Base-by-base conservation (phyloP, 2,329 filamentous ascomycete species). In the Colletotrichum siamense region DNA sequence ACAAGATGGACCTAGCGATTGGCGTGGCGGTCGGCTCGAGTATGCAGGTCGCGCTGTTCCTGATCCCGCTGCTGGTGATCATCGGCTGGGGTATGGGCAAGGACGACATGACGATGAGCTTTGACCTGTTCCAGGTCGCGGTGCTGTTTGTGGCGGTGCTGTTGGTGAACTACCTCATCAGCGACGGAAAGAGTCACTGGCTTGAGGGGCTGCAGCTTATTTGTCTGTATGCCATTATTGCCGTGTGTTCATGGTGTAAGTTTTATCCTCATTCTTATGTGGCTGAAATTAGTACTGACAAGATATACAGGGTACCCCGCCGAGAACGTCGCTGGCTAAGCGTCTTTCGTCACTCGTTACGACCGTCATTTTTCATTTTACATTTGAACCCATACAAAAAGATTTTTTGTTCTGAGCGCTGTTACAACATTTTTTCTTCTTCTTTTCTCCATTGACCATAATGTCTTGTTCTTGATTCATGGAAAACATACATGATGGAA, bases 71-170 rank as follows among this genome's bases (percentile, higher is more conserved):
- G 13, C 90, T 96, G 36, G 93, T 96, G 73, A 90, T 96, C 49
- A 91, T 96, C 44, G 94, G 94, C 71, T 96, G 95, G 95, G 92
- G 92, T 78, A 92, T 96, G 89, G 90, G 87, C 49, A 84, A 91
- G 77, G 92, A 93, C 77, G 89, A 92, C 2, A 96, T 96, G 95
- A 95, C 93, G 24, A 90, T 98, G 7, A 94, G 94, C 83, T 97
- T 98, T 82, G 95, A 98, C 82, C 93, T 93, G 1, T 98, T 98
- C 88, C 95, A 98, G 86, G 93, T 98, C 16, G 94, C 96, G 26
- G 93, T 94, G 55, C 87, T 98, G 55, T 98, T 98, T 79, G 94
- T 97, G 15, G 93, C 95, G 3, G 95, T 95, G 0, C 91, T 98
- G 57, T 89, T 98, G 39, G 94, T 96, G 74, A 98, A 98, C 82